Percentiles rank a stretch among this genome's conserved stretches.
These are phyloP conservation scores for Phragmites australis DNA, from an alignment of 176 grass and related monocot species.

Conservation along the genomic window DNA sequence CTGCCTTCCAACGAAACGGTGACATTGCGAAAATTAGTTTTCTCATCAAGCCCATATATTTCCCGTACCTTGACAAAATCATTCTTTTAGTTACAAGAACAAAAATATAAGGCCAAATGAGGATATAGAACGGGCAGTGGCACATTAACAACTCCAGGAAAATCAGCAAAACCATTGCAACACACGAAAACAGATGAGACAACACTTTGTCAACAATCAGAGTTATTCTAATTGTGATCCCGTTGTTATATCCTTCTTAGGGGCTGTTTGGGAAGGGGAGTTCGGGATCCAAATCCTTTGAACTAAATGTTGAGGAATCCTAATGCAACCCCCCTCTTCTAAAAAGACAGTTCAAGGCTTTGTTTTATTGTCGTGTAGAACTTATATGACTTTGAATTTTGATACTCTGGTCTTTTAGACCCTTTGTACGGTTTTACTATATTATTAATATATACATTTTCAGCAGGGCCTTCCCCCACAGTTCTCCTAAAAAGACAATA, in stretches of 20 bases:
- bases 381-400: neutral
- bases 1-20: conserved; percentile 72
- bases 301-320: neutral
- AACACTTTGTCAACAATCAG: conserved; percentile 6
- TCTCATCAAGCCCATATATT: conserved; percentile 87
- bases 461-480: neutral
- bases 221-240: neutral
- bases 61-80: conserved; percentile 65
- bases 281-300: neutral
- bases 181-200: neutral
- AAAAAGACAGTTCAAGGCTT: neutral
- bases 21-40: conserved; percentile 76
- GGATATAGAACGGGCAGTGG: conserved; percentile 23
- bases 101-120: conserved; percentile 32
- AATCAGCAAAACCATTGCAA: conserved; percentile 30
- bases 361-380: neutral
- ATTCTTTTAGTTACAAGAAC: conserved; percentile 7
- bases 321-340: neutral
- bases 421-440: neutral
- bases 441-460: neutral
- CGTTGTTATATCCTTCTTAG: neutral
- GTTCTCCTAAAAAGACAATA: conserved; percentile 5
- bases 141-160: neutral
- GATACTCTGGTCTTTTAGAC: neutral
- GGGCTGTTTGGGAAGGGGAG: neutral